Evolutionary conservation across 352 stramenopile genomes (phyloP).

Genomic region (Globisporangium middletonii): DNA sequence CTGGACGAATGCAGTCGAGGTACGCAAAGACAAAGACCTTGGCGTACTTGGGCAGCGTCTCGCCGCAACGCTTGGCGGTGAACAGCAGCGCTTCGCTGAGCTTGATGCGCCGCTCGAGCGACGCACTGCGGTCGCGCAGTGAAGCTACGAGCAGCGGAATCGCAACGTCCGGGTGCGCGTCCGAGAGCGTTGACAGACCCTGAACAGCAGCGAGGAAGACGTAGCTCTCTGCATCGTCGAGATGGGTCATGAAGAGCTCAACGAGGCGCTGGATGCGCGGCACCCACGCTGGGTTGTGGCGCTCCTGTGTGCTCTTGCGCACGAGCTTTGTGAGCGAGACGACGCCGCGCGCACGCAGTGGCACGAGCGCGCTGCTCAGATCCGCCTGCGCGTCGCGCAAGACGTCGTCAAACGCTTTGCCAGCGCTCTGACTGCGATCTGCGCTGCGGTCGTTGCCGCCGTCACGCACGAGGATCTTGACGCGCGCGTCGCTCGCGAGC

Average conservation of each 20-base stretch:
- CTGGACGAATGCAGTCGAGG: conserved; percentile 66
- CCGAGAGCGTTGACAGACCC: conserved; percentile 50
- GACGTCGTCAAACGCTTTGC: conserved; percentile 43
- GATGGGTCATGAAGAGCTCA: conserved; percentile 50
- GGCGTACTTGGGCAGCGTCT: conserved; percentile 60
- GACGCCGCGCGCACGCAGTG: conserved; percentile 65
- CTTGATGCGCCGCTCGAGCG: conserved; percentile 74
- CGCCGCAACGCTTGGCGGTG: conserved; percentile 66
- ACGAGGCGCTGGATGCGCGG: conserved; percentile 43
- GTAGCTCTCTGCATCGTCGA: conserved; percentile 76
- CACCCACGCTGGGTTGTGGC: conserved; percentile 34
- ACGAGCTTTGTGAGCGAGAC: conserved; percentile 76
- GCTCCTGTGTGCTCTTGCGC: conserved; percentile 41
- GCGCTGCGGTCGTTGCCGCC: conserved; percentile 1
- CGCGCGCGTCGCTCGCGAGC: conserved; percentile 55
- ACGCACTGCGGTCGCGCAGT: conserved; percentile 34
- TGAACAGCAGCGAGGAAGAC: conserved; percentile 82
- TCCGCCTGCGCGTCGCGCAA: conserved; percentile 52
- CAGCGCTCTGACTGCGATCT: background rate
- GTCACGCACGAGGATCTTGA: conserved; percentile 54
- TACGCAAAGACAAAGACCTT: conserved; percentile 79
- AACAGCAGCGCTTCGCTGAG: conserved; percentile 81
- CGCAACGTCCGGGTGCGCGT: conserved; percentile 52
- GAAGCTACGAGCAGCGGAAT: conserved; percentile 60
- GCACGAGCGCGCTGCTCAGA: conserved; percentile 55